These are phyloP conservation scores for Coprinopsis strossmayeri DNA, from an alignment of 768 basidiomycete species.

Conservation along the genomic window DNA sequence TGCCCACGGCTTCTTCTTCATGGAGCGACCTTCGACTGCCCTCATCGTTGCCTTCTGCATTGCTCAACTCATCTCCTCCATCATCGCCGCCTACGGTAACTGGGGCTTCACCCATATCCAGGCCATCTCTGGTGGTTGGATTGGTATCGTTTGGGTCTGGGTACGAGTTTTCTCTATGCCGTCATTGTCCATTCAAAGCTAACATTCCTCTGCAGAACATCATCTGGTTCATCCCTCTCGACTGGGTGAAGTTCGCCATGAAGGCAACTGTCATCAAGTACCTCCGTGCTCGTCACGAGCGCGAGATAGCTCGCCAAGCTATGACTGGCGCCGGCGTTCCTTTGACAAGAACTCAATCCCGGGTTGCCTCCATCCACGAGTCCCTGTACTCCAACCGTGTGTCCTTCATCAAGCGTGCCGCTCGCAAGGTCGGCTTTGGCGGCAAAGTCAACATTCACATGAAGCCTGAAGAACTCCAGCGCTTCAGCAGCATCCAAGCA, in stretches of 20 bases:
- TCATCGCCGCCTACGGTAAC: constrained; percentile 91
- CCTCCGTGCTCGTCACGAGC: constrained; percentile 62
- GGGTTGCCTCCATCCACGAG: constrained; percentile 88
- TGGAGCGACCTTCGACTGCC: constrained; percentile 93
- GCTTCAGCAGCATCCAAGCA: constrained; percentile 85
- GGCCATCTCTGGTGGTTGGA: constrained; percentile 86
- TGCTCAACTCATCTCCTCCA: constrained; percentile 91
- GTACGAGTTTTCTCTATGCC: constrained; percentile 36
- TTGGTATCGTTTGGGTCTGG: constrained; percentile 97
- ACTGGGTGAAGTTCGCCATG: constrained; percentile 95
- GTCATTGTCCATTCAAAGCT: not conserved
- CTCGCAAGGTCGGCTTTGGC: constrained; percentile 83
- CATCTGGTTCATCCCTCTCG: constrained; percentile 92
- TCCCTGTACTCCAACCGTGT: constrained; percentile 95
- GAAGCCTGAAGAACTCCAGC: constrained; percentile 74
- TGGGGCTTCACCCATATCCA: constrained; percentile 90
- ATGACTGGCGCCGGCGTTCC: constrained; percentile 45
- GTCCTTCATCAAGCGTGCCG: constrained; percentile 83
- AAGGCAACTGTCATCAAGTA: constrained; percentile 86
- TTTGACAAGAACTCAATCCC: constrained; percentile 81
- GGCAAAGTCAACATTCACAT: constrained; percentile 55
- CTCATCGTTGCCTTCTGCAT: constrained; percentile 86
- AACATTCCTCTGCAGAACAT: constrained; percentile 57
- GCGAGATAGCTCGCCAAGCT: constrained; percentile 28
- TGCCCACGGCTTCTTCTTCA: constrained; percentile 93